Base-by-base conservation (phyloP, 2,329 filamentous ascomycete genomes). In the Diaporthe ilicicola region DNA sequence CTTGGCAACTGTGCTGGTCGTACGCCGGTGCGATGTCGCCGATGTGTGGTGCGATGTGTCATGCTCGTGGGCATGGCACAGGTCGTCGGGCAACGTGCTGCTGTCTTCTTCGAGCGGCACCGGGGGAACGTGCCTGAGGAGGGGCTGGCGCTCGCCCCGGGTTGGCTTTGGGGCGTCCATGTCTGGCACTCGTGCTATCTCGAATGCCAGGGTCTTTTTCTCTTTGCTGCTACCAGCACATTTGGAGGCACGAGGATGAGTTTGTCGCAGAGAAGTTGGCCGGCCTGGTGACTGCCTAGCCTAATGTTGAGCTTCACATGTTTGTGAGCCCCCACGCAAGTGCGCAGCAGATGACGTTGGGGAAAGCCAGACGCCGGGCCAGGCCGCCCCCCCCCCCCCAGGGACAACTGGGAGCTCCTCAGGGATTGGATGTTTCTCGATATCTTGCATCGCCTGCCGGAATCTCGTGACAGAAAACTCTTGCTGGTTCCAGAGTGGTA, bases 1-100 rank as follows among this genome's bases (percentile, higher is more conserved):
- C 70, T 69, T 71, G 27, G 53, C 54, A 29, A 4, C 55, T 17
- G 34, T 51, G 42, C 32, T 37, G n/a, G 66, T 55, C 10, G 53
- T 50, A 3, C 53, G 42, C 6, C 32, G 22, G 37, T 59, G 65
- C 0, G 50, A 27, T 2, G 65, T 67, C n/a, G n/a, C n/a, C n/a
- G n/a, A n/a, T n/a, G n/a, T n/a, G n/a, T n/a, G 22, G 37, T 59
- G 65, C 0, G 50, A 27, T 2, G 65, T 67, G 42, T 67, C 42
- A 22, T 68, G 66, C 29, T 59, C 66, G 22, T 68, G 32, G 44
- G 53, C 53, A 4, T 59, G 7, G 32, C 53, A 59, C 32, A 56
- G 10, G 22, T 37, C 66, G 10, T 37, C 54, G 17, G 32, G 29
- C 4, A 9, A n/a, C 22, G 24, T 44, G 42, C 29, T 24, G 44